Conservation (phyloP, 1,139 yeast species). For the Debaryomyces nepalensis region DNA sequence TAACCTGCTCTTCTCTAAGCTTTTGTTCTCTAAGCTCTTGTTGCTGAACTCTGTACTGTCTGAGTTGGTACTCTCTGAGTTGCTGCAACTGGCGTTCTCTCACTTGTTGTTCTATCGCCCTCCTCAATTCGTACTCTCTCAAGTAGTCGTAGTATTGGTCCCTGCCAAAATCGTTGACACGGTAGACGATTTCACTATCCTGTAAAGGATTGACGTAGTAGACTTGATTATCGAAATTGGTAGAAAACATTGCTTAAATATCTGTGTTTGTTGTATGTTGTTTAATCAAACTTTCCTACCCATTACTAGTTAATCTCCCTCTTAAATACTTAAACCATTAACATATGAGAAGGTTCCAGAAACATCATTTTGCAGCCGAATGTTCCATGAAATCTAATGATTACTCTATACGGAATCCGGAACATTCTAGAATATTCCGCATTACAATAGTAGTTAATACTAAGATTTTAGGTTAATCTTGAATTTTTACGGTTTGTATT, state of each 20-base stretch:
- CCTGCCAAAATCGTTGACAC: background rate
- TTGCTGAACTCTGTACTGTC: slow-evolving; percentile 12
- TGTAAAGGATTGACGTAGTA: slow-evolving; percentile 6
- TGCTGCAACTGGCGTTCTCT: slow-evolving; percentile 3
- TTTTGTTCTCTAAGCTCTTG: slow-evolving; percentile 15
- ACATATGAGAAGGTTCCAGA: slow-evolving; percentile 8
- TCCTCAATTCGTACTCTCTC: slow-evolving; percentile 2
- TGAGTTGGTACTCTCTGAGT: slow-evolving; percentile 9
- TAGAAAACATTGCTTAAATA: slow-evolving; percentile 3
- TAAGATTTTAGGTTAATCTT: background rate
- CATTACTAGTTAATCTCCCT: background rate
- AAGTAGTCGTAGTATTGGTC: slow-evolving; percentile 1
- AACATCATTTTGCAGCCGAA: slow-evolving; percentile 8
- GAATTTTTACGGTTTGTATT: background rate
- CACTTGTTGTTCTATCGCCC: background rate
- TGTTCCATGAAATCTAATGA: background rate
- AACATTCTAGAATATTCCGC: slow-evolving; percentile 8
- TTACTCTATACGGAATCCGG: slow-evolving; percentile 6
- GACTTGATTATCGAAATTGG: slow-evolving; percentile 1
- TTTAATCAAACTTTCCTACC: background rate
- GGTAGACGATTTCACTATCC: background rate
- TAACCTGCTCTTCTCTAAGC: slow-evolving; percentile 16
- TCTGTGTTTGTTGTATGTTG: background rate
- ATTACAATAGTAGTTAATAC: background rate
- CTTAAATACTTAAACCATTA: slow-evolving; percentile 3